Conservation (phyloP, 1,284 basidiomycete genomes). For the Cryptococcus sp. region DNA sequence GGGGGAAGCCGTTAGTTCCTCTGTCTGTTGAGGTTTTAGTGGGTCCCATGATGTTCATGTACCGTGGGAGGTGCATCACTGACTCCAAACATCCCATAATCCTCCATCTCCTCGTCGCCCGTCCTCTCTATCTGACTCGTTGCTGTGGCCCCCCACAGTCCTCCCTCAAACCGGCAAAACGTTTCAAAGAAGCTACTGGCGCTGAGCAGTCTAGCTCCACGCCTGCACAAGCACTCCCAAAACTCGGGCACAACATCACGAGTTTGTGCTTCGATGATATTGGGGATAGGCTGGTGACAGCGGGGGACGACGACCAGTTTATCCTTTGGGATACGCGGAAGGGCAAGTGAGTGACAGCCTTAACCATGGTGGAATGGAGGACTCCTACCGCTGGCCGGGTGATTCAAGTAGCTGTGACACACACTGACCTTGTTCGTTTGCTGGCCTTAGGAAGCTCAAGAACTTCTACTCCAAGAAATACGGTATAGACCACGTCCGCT, state of each 20-base stretch:
- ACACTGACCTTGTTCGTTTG: neutral
- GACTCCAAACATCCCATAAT: no score
- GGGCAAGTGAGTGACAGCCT: conserved; percentile 81
- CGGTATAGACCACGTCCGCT: conserved; percentile 87
- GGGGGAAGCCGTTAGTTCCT: neutral
- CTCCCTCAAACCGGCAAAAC: conserved; percentile 15
- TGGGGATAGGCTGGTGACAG: conserved; percentile 80
- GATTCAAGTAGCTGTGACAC: neutral
- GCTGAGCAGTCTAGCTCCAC: conserved; percentile 1
- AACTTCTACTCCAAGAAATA: conserved; percentile 92
- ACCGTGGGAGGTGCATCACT: neutral
- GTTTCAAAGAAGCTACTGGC: conserved; percentile 19
- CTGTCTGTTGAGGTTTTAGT: conserved; percentile 5
- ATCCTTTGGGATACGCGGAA: conserved; percentile 80
- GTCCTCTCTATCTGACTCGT: no score
- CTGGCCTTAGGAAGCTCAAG: conserved; percentile 61
- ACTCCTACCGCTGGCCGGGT: neutral
- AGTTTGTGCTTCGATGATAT: conserved; percentile 86
- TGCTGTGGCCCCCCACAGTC: neutral
- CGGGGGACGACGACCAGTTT: conserved; percentile 90
- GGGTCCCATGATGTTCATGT: neutral
- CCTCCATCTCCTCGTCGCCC: neutral
- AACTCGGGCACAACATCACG: conserved; percentile 58
- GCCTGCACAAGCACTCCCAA: neutral
- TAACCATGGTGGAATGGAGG: conserved; percentile 12